Conservation (phyloP, 2,329 filamentous ascomycete species). For the Aureobasidium sp. region DNA sequence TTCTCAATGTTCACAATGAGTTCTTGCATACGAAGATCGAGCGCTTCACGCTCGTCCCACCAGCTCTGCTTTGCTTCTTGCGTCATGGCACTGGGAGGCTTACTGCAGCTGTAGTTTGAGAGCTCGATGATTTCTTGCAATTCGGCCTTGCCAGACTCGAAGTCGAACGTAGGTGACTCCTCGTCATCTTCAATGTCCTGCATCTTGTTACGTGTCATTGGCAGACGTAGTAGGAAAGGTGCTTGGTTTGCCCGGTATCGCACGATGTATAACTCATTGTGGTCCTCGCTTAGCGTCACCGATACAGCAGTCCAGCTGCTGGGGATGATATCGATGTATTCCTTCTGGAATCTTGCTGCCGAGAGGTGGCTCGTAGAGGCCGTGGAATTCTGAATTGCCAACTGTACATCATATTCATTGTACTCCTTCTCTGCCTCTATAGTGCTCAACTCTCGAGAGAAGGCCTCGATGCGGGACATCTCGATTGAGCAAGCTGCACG, state of each 20-base stretch:
- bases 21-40: slow-evolving; percentile 70
- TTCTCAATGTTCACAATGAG: slow-evolving; percentile 81
- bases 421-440: slow-evolving; percentile 5
- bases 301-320: slow-evolving; percentile 78
- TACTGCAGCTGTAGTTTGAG: slow-evolving; percentile 79
- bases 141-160: slow-evolving; percentile 70
- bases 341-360: slow-evolving; percentile 57
- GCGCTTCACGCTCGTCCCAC: slow-evolving; percentile 78
- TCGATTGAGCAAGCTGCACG: slow-evolving; percentile 33
- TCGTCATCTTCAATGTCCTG: slow-evolving; percentile 58
- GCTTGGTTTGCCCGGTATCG: slow-evolving; percentile 67
- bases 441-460: slow-evolving; percentile 2
- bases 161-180: slow-evolving; percentile 67
- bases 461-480: slow-evolving; percentile 13
- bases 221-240: slow-evolving; percentile 81
- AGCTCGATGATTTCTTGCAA: slow-evolving; percentile 73
- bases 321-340: slow-evolving; percentile 83
- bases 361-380: slow-evolving; percentile 17
- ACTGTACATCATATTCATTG: background rate
- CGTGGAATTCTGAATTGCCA: background rate
- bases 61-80: slow-evolving; percentile 74
- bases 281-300: slow-evolving; percentile 72
- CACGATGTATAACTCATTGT: slow-evolving; percentile 81
- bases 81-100: slow-evolving; percentile 60
- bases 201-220: slow-evolving; percentile 72